A percentile compares a stretch with the other conserved stretches of the same genome.
These are phyloP conservation scores for Geosmithia morbida DNA, from an alignment of 2,329 filamentous ascomycete species.

Conservation along the genomic window DNA sequence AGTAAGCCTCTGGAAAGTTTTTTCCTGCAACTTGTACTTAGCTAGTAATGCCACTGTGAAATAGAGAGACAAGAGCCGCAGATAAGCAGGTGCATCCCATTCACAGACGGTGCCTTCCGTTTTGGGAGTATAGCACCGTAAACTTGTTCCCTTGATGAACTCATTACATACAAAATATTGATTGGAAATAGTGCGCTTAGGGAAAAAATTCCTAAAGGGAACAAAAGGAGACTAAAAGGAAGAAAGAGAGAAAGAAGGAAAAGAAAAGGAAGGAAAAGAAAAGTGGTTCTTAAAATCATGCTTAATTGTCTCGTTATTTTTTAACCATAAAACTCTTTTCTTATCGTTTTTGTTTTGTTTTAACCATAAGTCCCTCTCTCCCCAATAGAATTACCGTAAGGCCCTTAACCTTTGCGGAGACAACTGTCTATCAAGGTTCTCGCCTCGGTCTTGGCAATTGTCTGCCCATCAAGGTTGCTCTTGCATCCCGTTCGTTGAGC, in stretches of 20 bases:
- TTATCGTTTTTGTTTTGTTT: neutral
- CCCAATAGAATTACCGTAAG: neutral
- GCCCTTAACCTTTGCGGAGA: neutral
- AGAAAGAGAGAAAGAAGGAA: neutral
- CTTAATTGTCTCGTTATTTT: neutral
- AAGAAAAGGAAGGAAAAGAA: neutral
- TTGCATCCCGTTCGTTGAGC: neutral
- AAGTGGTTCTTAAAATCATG: neutral
- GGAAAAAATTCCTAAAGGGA: neutral
- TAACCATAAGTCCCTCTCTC: neutral
- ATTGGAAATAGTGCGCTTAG: neutral
- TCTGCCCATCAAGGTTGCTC: neutral
- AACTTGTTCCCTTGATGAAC: neutral
- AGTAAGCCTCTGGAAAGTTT: too few species aligned
- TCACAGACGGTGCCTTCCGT: neutral
- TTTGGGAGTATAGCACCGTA: neutral
- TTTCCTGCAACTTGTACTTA: too few species aligned
- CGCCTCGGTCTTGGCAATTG: neutral
- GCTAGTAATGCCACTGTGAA: too few species aligned
- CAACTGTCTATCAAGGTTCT: neutral
- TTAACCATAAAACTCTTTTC: neutral
- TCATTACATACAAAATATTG: neutral
- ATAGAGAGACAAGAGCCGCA: too few species aligned
- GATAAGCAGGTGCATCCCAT: too few species aligned
- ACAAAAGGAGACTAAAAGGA: neutral